Evolutionary conservation across 2,329 filamentous ascomycete species (phyloP).

Genomic region (Alternaria postmessia): DNA sequence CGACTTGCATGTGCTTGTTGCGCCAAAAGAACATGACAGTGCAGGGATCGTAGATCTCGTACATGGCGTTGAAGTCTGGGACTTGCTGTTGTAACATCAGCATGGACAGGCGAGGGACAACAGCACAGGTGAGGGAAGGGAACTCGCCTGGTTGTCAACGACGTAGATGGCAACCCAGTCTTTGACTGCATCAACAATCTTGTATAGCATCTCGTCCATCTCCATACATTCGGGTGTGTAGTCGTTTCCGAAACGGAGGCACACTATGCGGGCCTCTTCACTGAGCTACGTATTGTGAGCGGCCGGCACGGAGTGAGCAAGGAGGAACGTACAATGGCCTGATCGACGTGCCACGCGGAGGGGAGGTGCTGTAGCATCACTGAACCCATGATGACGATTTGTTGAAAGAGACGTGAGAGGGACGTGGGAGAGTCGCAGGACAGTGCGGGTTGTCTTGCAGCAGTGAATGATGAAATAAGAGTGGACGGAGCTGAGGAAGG

Average conservation of each 20-base stretch:
- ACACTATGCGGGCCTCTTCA: conserved; percentile 86
- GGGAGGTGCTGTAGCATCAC: conserved; percentile 87
- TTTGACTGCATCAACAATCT: conserved; percentile 65
- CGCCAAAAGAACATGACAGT: conserved; percentile 96
- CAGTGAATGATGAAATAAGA: not conserved
- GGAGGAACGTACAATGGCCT: conserved; percentile 69
- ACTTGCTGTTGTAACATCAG: conserved; percentile 47
- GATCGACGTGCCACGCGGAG: conserved; percentile 96
- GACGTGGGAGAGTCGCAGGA: no score
- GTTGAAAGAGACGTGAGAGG: no score
- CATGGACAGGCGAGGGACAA: not conserved
- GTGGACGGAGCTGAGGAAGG: not conserved
- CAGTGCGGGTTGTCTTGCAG: not conserved
- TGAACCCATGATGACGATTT: conserved; percentile 67
- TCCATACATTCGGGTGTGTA: conserved; percentile 71
- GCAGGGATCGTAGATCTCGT: conserved; percentile 84
- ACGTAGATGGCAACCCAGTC: conserved; percentile 86
- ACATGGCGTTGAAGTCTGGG: conserved; percentile 94
- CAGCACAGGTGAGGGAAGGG: not conserved
- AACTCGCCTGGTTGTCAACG: conserved; percentile 74
- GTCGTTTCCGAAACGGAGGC: conserved; percentile 89
- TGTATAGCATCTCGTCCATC: conserved; percentile 36
- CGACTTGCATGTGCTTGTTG: conserved; percentile 37
- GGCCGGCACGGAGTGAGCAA: not conserved
- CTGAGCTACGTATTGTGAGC: conserved; percentile 9